Conservation (phyloP, 2,329 filamentous ascomycete genomes). For the Ustulina deusta region DNA sequence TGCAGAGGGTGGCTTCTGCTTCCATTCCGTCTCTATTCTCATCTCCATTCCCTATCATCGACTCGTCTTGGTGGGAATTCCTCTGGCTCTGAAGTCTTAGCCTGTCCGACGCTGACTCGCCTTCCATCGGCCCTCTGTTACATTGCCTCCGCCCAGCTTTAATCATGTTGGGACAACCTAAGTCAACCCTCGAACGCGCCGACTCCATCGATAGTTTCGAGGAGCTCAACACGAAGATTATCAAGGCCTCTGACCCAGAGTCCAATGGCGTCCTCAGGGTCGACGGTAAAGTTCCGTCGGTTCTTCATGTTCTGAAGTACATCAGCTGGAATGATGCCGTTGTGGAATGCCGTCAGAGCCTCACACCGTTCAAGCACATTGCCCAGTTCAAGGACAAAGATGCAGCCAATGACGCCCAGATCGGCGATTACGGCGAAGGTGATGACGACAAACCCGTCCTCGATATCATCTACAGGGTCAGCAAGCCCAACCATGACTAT, state of each 20-base stretch:
- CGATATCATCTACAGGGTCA: constrained; percentile 53
- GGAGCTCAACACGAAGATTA: constrained; percentile 46
- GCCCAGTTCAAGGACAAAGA: constrained; percentile 27
- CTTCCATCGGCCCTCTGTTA: not conserved
- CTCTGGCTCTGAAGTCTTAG: constrained; percentile 1
- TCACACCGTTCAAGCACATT: constrained; percentile 27
- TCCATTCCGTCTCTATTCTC: constrained; percentile 4
- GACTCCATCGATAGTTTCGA: constrained; percentile 52
- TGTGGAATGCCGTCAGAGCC: constrained; percentile 50
- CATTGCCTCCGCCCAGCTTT: not conserved
- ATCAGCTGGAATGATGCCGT: constrained; percentile 51
- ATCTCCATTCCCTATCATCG: constrained; percentile 7
- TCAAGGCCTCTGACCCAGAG: constrained; percentile 35
- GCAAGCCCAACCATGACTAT: constrained; percentile 39
- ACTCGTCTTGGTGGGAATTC: not conserved
- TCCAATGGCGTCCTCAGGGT: constrained; percentile 34
- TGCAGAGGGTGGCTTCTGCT: not conserved
- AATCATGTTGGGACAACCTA: constrained; percentile 22
- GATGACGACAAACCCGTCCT: constrained; percentile 53
- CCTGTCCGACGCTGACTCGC: not conserved
- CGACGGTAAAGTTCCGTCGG: constrained; percentile 52
- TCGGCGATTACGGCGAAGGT: constrained; percentile 40
- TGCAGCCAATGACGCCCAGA: constrained; percentile 16
- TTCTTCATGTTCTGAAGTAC: constrained; percentile 59
- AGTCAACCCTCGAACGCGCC: constrained; percentile 26